Percentiles rank a stretch among this genome's conserved stretches.
Conservation (phyloP, 305 asterid species). For the Lippia alba region DNA sequence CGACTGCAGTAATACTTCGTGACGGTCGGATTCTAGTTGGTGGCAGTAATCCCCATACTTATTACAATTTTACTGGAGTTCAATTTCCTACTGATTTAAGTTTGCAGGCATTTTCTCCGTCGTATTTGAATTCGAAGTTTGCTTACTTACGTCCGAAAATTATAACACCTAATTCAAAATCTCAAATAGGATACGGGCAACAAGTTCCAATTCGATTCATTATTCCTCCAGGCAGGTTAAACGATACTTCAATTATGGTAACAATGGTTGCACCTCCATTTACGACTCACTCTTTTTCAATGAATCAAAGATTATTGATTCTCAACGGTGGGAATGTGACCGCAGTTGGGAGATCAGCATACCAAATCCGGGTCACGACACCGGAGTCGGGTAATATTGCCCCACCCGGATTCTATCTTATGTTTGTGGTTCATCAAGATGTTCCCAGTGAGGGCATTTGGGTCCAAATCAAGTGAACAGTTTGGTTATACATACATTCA, state of each 20-base stretch:
- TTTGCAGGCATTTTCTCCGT: constrained; percentile 46
- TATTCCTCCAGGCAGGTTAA: neutral
- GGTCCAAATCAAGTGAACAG: constrained; percentile 44
- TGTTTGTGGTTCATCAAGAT: constrained; percentile 48
- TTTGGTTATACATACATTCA: neutral
- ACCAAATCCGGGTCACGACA: constrained; percentile 31
- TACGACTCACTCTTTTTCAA: constrained; percentile 48
- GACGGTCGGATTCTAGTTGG: constrained; percentile 58
- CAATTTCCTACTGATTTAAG: constrained; percentile 42
- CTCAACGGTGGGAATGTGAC: constrained; percentile 25
- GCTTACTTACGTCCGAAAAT: constrained; percentile 32
- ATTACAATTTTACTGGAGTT: constrained; percentile 38
- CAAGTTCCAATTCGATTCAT: constrained; percentile 29
- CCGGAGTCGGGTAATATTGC: constrained; percentile 49
- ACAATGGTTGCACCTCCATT: constrained; percentile 50
- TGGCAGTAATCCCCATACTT: constrained; percentile 47
- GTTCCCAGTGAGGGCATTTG: constrained; percentile 63
- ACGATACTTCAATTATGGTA: constrained; percentile 20
- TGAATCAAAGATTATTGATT: constrained; percentile 48
- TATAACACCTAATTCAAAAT: constrained; percentile 23
- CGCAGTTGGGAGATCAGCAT: constrained; percentile 1
- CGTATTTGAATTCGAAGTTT: constrained; percentile 23
- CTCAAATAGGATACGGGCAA: constrained; percentile 23
- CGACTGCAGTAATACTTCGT: constrained; percentile 39
- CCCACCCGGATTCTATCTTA: constrained; percentile 52